Evolutionary conservation across 2,329 filamentous ascomycete species (phyloP), one percentile per base, ranked within the genome.

Genomic region (Trichoderma atroviride): DNA sequence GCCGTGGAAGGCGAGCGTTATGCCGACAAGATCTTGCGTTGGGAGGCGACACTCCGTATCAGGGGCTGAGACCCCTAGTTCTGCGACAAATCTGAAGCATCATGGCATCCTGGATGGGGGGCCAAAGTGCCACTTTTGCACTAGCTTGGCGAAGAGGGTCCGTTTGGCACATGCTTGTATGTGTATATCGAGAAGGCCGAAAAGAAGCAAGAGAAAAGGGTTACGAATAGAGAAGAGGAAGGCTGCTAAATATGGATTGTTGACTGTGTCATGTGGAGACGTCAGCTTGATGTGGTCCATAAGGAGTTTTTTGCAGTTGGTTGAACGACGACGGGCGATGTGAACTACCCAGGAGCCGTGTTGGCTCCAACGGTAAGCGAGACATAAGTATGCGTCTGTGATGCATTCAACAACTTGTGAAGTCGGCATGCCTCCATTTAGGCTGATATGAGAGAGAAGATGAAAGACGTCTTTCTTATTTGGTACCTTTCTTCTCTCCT

Each of bases 11-110:
- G 56, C 57, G 43, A 68, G 50, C 53, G 57, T 61, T 37, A 40
- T 53, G 57, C 40, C 47, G 57, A 61, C 47, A 55, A 33, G 68
- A 69, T 63, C 57, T 61, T 58, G 43, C 64, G 29, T 52, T 35
- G 27, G 62, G 70, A 64, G 71, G 64, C 66, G 71, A 70, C 56
- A 57, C 68, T 60, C 71, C 73, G 66, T 67, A 72, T 72, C 70
- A 75, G 71, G 70, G 71, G 73, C 72, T 73, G 71, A 69, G 68
- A 71, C 74, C 81, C 81, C 77, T 80, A 79, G 60, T 80, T 74
- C 79, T 84, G 82, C 78, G 80, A 84, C 83, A 83, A 75, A 79
- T 79, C 77, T 84, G 83, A 84, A 75, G 83, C 83, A 84, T 73
- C 72, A 69, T 73, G 71, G 74, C 71, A 71, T 66, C 71, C 57